Evolutionary conservation across 2,329 filamentous ascomycete species (phyloP).

Genomic region (Balansia obtecta): DNA sequence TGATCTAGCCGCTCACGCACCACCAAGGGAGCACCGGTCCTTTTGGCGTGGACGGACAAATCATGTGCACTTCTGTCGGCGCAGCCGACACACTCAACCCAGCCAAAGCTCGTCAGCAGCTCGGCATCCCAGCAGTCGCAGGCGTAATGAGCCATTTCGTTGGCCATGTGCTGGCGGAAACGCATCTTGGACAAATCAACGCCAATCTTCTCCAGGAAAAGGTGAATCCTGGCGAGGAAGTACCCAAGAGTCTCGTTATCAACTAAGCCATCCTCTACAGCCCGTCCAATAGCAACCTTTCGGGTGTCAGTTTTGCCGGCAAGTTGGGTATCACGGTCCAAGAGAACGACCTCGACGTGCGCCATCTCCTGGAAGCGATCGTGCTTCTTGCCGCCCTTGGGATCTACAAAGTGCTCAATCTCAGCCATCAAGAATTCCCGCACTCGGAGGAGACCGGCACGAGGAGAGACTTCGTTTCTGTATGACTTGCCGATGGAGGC

Average conservation of each 20-base stretch:
- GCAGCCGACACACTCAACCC: constrained; percentile 97
- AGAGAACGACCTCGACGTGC: constrained; percentile 68
- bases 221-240: constrained; percentile 86
- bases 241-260: constrained; percentile 98
- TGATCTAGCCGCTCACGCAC: constrained; percentile 72
- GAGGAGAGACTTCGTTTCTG: constrained; percentile 93
- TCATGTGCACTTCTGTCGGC: constrained; percentile 94
- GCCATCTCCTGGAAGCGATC: constrained; percentile 75
- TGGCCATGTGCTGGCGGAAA: constrained; percentile 91
- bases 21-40: constrained; percentile 74
- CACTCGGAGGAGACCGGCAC: constrained; percentile 81
- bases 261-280: constrained; percentile 69
- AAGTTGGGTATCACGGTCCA: constrained; percentile 77
- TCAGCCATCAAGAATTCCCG: constrained; percentile 98
- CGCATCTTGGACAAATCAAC: constrained; percentile 79
- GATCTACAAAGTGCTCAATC: constrained; percentile 97
- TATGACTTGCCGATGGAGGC: constrained; percentile 97
- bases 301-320: constrained; percentile 68
- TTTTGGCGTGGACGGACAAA: constrained; percentile 81
- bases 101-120: constrained; percentile 80
- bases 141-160: constrained; percentile 77
- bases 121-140: constrained; percentile 98
- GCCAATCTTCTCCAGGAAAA: constrained; percentile 81
- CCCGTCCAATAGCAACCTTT: constrained; percentile 70
- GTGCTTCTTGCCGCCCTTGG: constrained; percentile 90